These are phyloP conservation scores for Paraconiothyrium sp. DNA, from an alignment of 2,329 filamentous ascomycete genomes.

Conservation along the genomic window DNA sequence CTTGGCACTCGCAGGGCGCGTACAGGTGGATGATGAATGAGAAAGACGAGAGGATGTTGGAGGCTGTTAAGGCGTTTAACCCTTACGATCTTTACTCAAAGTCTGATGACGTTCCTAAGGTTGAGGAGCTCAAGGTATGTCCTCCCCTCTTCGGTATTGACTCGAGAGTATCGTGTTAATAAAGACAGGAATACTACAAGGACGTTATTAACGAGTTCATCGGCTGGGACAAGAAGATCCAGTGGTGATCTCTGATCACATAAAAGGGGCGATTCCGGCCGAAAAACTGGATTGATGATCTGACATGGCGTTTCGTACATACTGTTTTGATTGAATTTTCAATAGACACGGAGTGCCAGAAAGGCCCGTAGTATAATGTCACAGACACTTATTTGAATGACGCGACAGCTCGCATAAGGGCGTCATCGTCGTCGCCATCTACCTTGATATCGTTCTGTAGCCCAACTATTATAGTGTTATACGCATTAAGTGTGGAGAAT, in stretches of 20 bases:
- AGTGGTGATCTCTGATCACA: constrained; percentile 65
- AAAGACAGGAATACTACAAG: constrained; percentile 73
- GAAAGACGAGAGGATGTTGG: constrained; percentile 81
- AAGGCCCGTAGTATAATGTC: constrained; percentile 16
- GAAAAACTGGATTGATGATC: constrained; percentile 15
- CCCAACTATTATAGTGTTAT: too few relatives aligned
- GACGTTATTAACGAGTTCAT: constrained; percentile 80
- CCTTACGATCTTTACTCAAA: constrained; percentile 94
- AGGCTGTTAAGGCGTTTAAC: constrained; percentile 86
- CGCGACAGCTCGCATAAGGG: too few relatives aligned
- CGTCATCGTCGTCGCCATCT: too few relatives aligned
- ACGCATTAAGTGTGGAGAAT: too few relatives aligned
- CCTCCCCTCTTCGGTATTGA: neutral
- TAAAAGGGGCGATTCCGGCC: constrained; percentile 21
- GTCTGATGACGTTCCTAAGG: constrained; percentile 80
- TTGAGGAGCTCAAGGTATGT: constrained; percentile 76
- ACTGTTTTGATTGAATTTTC: neutral
- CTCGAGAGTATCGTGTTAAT: constrained; percentile 17
- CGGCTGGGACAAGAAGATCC: constrained; percentile 69
- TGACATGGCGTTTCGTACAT: constrained; percentile 8
- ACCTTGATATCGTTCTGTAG: too few relatives aligned
- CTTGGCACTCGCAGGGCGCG: constrained; percentile 85
- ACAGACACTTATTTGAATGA: neutral
- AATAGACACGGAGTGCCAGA: constrained; percentile 18
- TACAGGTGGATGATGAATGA: constrained; percentile 86